Evolutionary conservation across 148 eudicot genomes (phyloP).

Genomic region (Dysphania ambrosioides): DNA sequence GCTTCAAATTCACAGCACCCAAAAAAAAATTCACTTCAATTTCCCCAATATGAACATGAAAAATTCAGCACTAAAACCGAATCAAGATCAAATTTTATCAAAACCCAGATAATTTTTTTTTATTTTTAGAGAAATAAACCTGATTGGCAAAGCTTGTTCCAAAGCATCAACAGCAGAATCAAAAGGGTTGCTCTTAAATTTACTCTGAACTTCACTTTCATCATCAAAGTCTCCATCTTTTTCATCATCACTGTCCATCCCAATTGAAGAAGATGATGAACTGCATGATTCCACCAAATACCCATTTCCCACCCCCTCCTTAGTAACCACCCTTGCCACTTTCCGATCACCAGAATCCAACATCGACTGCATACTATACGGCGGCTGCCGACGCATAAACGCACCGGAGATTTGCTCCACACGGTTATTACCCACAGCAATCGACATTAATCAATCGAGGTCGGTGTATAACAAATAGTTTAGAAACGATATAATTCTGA

Average conservation of each 20-base stretch:
- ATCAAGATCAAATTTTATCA: not conserved
- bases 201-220: slow-evolving; percentile 48
- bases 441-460: slow-evolving; percentile 32
- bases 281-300: slow-evolving; percentile 15
- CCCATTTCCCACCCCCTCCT: slow-evolving; percentile 21
- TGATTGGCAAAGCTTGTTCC: slow-evolving; percentile 63
- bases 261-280: slow-evolving; percentile 62
- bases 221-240: slow-evolving; percentile 24
- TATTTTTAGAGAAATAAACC: slow-evolving; percentile 30
- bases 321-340: slow-evolving; percentile 17
- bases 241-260: slow-evolving; percentile 57
- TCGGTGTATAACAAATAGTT: not conserved
- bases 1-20: not conserved
- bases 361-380: slow-evolving; percentile 14
- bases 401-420: slow-evolving; percentile 23
- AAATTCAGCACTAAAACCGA: not conserved
- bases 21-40: not conserved
- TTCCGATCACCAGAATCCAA: slow-evolving; percentile 27
- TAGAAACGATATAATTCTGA: not conserved
- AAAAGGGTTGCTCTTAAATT: slow-evolving; percentile 38
- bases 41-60: not conserved
- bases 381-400: slow-evolving; percentile 12
- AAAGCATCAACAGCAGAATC: slow-evolving; percentile 52
- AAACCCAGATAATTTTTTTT: not conserved
- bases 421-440: slow-evolving; percentile 26